Percentiles rank a stretch among this genome's conserved stretches.
phyloP scores from a whole-genome alignment of 2,329 filamentous ascomycete genomes.

The Exophiala xenobiotica region DNA sequence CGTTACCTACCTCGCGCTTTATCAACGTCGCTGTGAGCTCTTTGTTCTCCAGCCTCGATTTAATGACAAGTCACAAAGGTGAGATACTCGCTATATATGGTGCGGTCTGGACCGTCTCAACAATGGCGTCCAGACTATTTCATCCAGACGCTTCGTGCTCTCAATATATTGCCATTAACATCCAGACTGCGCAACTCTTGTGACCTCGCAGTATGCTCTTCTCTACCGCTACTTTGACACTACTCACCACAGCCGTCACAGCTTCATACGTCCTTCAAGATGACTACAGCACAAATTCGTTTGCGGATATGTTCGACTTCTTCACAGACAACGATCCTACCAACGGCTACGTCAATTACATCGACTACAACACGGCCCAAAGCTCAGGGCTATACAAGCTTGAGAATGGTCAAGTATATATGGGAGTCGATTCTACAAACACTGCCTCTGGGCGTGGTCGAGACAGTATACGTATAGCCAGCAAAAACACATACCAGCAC shows the following conservation, averaged over 20 bases:
- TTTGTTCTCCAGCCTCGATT: slow-evolving; percentile 21
- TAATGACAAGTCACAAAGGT: slow-evolving; percentile 2
- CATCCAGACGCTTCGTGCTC: slow-evolving; percentile 1
- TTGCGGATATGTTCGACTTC: slow-evolving; percentile 55
- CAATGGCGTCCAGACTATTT: slow-evolving; percentile 11
- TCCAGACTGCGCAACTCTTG: background rate
- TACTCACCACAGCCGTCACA: slow-evolving; percentile 20
- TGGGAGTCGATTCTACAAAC: slow-evolving; percentile 67
- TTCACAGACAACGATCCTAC: slow-evolving; percentile 65
- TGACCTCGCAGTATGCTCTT: slow-evolving; percentile 17
- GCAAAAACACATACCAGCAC: slow-evolving; percentile 61
- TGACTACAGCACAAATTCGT: slow-evolving; percentile 48
- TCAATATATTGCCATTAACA: slow-evolving; percentile 1
- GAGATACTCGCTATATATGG: slow-evolving; percentile 14
- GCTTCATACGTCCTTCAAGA: slow-evolving; percentile 47
- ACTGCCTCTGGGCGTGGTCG: slow-evolving; percentile 60
- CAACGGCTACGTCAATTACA: slow-evolving; percentile 71
- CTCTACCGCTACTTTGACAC: slow-evolving; percentile 14
- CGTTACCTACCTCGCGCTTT: slow-evolving; percentile 17
- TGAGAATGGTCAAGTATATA: slow-evolving; percentile 58
- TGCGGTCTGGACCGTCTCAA: background rate
- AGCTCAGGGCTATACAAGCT: slow-evolving; percentile 58
- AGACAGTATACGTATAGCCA: slow-evolving; percentile 68
- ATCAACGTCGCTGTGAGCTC: background rate
- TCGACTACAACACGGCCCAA: slow-evolving; percentile 57